A percentile compares a stretch with the other conserved stretches of the same genome.
These are phyloP conservation scores for Trichoderma sp. DNA, from an alignment of 2,329 filamentous ascomycete species.

Conservation along the genomic window DNA sequence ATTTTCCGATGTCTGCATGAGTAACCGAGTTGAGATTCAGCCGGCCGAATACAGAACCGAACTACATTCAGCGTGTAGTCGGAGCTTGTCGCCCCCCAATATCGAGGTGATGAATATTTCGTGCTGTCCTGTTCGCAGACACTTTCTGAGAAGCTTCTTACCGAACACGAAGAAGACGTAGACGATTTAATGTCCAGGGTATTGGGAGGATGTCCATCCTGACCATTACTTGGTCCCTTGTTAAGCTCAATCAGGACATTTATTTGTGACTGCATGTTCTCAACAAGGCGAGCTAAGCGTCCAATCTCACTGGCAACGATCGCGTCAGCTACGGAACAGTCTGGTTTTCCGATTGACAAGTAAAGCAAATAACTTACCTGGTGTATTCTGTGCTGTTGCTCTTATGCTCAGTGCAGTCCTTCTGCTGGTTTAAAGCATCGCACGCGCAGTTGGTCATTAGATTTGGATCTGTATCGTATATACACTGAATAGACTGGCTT, in stretches of 20 bases:
- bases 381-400: background rate
- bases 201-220: background rate
- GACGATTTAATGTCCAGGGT: background rate
- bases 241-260: background rate
- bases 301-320: background rate
- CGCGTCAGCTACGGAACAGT: background rate
- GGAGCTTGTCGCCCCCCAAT: background rate
- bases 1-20: background rate
- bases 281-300: background rate
- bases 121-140: background rate
- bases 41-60: background rate
- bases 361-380: background rate
- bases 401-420: background rate
- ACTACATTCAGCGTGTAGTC: background rate
- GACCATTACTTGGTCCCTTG: background rate
- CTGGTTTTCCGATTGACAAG: background rate
- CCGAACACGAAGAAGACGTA: background rate
- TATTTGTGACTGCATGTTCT: background rate
- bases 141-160: background rate
- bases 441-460: background rate
- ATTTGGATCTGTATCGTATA: background rate
- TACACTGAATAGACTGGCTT: background rate
- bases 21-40: background rate
- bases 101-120: background rate
- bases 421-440: background rate